Evolutionary conservation across 2,329 filamentous ascomycete genomes (phyloP).

Genomic region (Cadophora malorum): DNA sequence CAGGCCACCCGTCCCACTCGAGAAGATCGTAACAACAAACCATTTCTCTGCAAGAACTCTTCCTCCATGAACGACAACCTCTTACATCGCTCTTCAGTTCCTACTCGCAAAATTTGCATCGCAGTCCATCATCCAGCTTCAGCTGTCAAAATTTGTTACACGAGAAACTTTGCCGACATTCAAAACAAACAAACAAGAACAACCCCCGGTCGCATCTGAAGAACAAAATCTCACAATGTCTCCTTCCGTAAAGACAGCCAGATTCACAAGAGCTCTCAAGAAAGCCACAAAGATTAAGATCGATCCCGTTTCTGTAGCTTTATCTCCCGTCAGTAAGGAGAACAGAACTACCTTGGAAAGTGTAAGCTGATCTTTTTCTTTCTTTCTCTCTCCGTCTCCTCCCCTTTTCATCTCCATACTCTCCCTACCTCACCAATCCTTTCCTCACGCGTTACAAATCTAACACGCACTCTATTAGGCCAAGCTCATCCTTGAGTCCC

Average conservation of each 20-base stretch:
- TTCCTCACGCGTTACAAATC: neutral
- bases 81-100: neutral
- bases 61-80: neutral
- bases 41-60: neutral
- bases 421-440: neutral
- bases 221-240: neutral
- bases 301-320: neutral
- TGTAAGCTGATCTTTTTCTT: neutral
- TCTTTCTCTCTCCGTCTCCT: no score
- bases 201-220: neutral
- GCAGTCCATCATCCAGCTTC: neutral
- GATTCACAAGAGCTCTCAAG: neutral
- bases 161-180: neutral
- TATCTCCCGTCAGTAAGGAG: neutral
- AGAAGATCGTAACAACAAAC: neutral
- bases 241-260: neutral
- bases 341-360: neutral
- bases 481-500: neutral
- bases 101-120: neutral
- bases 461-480: neutral
- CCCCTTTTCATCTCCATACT: neutral
- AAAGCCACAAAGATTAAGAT: neutral
- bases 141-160: neutral
- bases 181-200: neutral
- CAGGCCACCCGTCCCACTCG: neutral